Evolutionary conservation across 2,329 filamentous ascomycete species (phyloP).

Genomic region (Aspergillus sp.): DNA sequence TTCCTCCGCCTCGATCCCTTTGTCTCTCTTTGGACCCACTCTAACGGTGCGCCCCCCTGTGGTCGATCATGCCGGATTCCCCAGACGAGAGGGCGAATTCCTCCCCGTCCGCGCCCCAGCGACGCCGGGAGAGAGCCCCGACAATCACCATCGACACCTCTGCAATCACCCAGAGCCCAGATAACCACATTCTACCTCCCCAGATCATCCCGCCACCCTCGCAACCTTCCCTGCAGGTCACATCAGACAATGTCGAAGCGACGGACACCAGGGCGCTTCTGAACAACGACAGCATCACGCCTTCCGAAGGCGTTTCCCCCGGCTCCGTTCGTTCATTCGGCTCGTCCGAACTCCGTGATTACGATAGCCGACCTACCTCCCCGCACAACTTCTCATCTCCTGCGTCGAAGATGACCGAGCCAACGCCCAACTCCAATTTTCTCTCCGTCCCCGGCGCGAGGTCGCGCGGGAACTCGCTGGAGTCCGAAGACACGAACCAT

Average conservation of each 20-base stretch:
- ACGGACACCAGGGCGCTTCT: constrained; percentile 28
- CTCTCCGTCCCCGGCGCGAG: constrained; percentile 62
- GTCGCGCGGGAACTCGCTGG: constrained; percentile 63
- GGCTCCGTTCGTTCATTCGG: constrained; percentile 53
- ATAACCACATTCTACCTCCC: constrained; percentile 31
- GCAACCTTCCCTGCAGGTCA: constrained; percentile 35
- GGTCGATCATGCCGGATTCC: constrained; percentile 31
- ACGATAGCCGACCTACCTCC: constrained; percentile 61
- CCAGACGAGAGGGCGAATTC: constrained; percentile 25
- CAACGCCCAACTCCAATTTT: constrained; percentile 52
- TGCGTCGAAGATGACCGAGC: constrained; percentile 50
- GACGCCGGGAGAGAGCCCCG: constrained; percentile 46
- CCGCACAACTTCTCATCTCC: constrained; percentile 68
- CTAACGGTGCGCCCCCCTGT: constrained; percentile 8
- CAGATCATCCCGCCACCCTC: constrained; percentile 34
- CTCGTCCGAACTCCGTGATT: constrained; percentile 56
- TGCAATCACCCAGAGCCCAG: constrained; percentile 44
- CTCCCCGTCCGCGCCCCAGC: constrained; percentile 30
- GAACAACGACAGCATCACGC: constrained; percentile 34
- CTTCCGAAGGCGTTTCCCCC: constrained; percentile 51
- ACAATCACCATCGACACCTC: constrained; percentile 59
- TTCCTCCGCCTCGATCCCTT: constrained; percentile 4
- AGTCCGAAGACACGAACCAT: constrained; percentile 57
- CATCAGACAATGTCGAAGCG: constrained; percentile 33
- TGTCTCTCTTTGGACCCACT: constrained; percentile 13